A percentile compares a stretch with the other conserved stretches of the same genome.
These are phyloP conservation scores for Coniella lustricola DNA, from an alignment of 2,329 filamentous ascomycete genomes.

Conservation along the genomic window DNA sequence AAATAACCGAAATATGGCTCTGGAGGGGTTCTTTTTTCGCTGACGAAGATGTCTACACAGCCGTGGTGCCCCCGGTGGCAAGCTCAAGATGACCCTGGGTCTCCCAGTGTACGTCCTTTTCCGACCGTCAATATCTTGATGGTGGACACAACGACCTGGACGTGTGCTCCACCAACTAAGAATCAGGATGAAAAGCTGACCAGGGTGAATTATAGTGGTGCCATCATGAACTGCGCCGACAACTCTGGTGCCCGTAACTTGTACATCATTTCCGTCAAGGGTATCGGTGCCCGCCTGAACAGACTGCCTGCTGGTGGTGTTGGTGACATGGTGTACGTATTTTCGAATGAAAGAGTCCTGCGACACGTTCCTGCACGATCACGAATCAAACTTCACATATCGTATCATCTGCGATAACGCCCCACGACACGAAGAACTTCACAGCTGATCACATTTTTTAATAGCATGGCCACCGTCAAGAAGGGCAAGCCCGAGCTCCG, in stretches of 20 bases:
- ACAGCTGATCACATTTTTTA: constrained; percentile 4
- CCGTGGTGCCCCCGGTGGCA: constrained; percentile 95
- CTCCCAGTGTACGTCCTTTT: constrained; percentile 84
- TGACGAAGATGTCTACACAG: constrained; percentile 36
- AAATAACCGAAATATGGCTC: not conserved
- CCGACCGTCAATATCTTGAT: constrained; percentile 7
- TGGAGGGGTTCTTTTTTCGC: constrained; percentile 16
- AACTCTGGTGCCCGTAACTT: constrained; percentile 98
- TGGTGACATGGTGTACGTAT: constrained; percentile 78
- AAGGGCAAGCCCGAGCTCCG: constrained; percentile 99
- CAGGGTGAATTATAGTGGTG: constrained; percentile 56
- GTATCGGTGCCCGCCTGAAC: constrained; percentile 95
- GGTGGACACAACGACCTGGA: constrained; percentile 7
- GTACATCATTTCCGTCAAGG: constrained; percentile 99
- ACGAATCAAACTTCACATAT: not conserved
- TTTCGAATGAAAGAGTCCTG: not conserved
- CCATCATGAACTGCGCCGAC: constrained; percentile 99
- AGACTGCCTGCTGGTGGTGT: constrained; percentile 94
- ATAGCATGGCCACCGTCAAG: constrained; percentile 95
- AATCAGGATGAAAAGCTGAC: constrained; percentile 18
- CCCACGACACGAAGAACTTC: not conserved
- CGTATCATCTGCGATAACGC: not conserved
- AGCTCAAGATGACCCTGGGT: constrained; percentile 99
- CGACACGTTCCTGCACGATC: not conserved
- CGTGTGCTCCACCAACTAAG: constrained; percentile 1